phyloP scores from a whole-genome alignment of 2,329 filamentous ascomycete species.

The Seiridium cupressi region DNA sequence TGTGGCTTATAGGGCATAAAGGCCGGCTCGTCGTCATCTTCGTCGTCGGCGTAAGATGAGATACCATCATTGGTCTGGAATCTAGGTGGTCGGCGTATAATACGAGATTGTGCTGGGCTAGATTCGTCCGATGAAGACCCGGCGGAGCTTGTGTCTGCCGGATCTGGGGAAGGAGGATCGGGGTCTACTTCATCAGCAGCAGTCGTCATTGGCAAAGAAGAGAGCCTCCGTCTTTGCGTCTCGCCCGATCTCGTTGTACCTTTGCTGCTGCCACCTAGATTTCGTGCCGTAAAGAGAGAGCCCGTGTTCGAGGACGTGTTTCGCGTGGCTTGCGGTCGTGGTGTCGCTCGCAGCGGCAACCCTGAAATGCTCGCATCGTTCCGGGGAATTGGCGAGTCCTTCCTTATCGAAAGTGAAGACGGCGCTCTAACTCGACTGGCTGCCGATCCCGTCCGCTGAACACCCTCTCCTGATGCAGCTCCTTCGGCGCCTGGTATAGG shows the following conservation, averaged over 20 bases:
- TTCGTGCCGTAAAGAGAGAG: constrained; percentile 26
- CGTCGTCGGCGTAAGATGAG: constrained; percentile 45
- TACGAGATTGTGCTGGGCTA: constrained; percentile 55
- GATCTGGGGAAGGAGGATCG: constrained; percentile 41
- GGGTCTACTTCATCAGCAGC: constrained; percentile 30
- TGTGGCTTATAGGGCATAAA: constrained; percentile 47
- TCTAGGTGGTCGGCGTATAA: constrained; percentile 58
- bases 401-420: constrained; percentile 56
- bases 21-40: constrained; percentile 56
- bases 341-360: constrained; percentile 40
- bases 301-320: constrained; percentile 47
- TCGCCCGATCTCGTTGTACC: constrained; percentile 27
- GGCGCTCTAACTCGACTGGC: constrained; percentile 41
- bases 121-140: constrained; percentile 36
- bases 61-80: constrained; percentile 39
- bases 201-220: constrained; percentile 41
- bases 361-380: constrained; percentile 43
- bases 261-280: constrained; percentile 31
- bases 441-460: constrained; percentile 51
- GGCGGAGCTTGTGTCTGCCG: constrained; percentile 35
- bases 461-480: constrained; percentile 39
- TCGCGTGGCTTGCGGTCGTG: constrained; percentile 44
- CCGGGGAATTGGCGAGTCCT: constrained; percentile 52
- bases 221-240: constrained; percentile 39
- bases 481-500: constrained; percentile 52